These are phyloP conservation scores for Tetrahymena malaccensis DNA, from an alignment of 73 alveolate genomes.

Conservation along the genomic window DNA sequence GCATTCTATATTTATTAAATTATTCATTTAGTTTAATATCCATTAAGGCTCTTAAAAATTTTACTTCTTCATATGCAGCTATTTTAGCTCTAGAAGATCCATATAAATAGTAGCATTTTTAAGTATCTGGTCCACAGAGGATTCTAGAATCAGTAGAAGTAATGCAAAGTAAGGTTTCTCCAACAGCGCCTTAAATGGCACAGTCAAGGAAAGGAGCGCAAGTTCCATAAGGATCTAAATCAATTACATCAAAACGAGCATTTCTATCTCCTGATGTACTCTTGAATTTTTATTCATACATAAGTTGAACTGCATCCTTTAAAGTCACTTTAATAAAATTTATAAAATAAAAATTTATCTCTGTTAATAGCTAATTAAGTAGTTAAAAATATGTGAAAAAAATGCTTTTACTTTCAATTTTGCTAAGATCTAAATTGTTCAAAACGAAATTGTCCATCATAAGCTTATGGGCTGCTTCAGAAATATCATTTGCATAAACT, in stretches of 20 bases:
- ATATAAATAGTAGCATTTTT: slow-evolving; percentile 82
- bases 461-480: slow-evolving; percentile 76
- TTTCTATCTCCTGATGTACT: slow-evolving; percentile 44
- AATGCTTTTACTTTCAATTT: not conserved
- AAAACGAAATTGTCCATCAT: slow-evolving; percentile 73
- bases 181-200: slow-evolving; percentile 64
- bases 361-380: not conserved
- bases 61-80: slow-evolving; percentile 72
- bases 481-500: slow-evolving; percentile 86
- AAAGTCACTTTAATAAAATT: not conserved
- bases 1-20: slow-evolving; percentile 24
- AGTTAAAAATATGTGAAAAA: not conserved
- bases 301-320: slow-evolving; percentile 42
- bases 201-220: slow-evolving; percentile 91
- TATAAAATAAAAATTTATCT: not conserved
- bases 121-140: slow-evolving; percentile 80
- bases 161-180: slow-evolving; percentile 79
- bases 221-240: slow-evolving; percentile 94
- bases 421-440: slow-evolving; percentile 28
- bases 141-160: slow-evolving; percentile 95
- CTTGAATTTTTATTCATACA: slow-evolving; percentile 85
- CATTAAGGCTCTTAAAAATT: too few species aligned
- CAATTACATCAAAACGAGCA: slow-evolving; percentile 82
- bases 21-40: too few species aligned
- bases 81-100: slow-evolving; percentile 80